Base-by-base conservation (phyloP, 306 rosid species). In the Cicer judaicum region DNA sequence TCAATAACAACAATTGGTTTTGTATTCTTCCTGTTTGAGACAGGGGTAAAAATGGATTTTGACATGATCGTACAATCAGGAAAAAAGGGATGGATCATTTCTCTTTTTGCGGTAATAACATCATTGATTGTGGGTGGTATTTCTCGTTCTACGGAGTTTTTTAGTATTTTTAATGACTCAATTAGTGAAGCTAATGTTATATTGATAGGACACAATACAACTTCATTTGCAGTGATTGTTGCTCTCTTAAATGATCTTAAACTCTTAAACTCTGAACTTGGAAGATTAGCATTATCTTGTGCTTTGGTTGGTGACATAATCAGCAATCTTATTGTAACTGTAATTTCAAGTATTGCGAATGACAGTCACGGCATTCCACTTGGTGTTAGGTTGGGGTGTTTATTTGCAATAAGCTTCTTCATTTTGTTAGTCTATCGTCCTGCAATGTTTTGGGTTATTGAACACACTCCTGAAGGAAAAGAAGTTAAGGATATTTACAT, bases 11-110 rank as follows among this genome's bases (percentile, higher is more conserved):
- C 46, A 4, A 44, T 81, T 5, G 93, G 89, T 7, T 87, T 73
- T 63, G n/a, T 19, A 2, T 38, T 85, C 1, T 83, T 75, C 64
- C 9, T 80, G 43, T 90, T 90, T 42, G 53, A 78, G 5, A 64
- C 49, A 2, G 90, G 82, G 10, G 87, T 83, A 4, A 80, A 88
- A 66, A 87, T 85, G 87, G 90, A 92, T 47, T 14, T 65, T 8
- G 48, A 59, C 16, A 40, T 83, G 86, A 50, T 83, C 5, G 0
- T 13, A 0, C 84, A 50, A 21, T 48, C 79, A 6, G 92, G 92
- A 64, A 77, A 13, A 46, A 88, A 81, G 15, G 65, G 81, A 0
- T 38, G 85, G 64, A 2, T 52, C 18, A 81, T 76, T 3, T 84
- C 80, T 3, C 1, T 82, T 7, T 11, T 34, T 0, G 64, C 85